Percentiles rank a stretch among this genome's conserved stretches.
Conservation (phyloP, 169 alveolate species). For the Eimeria mitis region DNA sequence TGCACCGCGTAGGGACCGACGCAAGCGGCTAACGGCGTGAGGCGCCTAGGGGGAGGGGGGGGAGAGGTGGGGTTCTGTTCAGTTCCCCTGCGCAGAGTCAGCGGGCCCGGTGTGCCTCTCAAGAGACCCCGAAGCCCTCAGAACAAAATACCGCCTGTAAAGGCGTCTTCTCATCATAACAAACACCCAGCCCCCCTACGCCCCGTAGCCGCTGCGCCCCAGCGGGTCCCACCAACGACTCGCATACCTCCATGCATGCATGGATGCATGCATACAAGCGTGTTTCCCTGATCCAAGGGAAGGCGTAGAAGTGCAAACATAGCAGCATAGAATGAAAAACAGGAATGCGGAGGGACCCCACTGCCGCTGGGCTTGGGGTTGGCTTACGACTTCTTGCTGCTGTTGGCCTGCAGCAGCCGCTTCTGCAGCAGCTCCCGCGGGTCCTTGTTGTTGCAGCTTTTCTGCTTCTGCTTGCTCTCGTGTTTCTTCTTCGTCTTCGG, state of each 20-base stretch:
- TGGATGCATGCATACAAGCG: neutral
- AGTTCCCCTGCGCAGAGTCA: constrained; percentile 76
- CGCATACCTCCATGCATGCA: neutral
- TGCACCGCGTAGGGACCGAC: neutral
- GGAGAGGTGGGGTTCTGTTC: neutral
- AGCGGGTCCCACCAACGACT: neutral
- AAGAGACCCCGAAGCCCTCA: constrained; percentile 35
- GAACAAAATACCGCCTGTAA: neutral
- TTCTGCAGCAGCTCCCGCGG: constrained; percentile 1
- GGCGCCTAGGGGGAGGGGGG: neutral
- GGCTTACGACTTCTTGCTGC: constrained; percentile 35
- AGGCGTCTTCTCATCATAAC: constrained; percentile 23
- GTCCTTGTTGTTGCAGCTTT: neutral
- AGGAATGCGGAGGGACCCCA: neutral
- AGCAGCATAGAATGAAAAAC: neutral
- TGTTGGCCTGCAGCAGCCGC: neutral
- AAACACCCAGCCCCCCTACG: neutral
- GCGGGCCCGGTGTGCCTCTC: constrained; percentile 15
- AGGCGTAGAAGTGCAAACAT: neutral
- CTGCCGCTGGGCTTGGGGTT: neutral
- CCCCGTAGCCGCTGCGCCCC: neutral
- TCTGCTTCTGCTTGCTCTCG: constrained; percentile 22
- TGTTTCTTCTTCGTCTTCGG: constrained; percentile 72
- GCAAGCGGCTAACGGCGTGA: too few relatives aligned
- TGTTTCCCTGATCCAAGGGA: neutral